phyloP scores from a whole-genome alignment of 2,329 filamentous ascomycete species.

The Cercospora citrullina region DNA sequence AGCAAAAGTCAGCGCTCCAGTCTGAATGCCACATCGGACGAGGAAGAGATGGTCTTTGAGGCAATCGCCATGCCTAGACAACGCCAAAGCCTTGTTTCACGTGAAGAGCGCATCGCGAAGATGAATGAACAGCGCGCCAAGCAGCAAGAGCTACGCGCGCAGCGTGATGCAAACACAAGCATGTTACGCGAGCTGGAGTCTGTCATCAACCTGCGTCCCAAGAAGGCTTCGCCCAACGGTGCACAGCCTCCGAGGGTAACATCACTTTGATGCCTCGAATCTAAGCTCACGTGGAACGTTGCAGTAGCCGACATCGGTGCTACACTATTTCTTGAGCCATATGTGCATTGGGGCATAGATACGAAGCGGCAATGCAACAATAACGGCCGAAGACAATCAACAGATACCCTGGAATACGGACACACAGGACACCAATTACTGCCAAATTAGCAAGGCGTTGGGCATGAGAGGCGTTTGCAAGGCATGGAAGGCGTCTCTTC shows the following conservation, averaged over 20 bases:
- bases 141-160: slow-evolving; percentile 70
- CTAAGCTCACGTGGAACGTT: background rate
- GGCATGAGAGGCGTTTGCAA: background rate
- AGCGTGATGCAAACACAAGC: slow-evolving; percentile 76
- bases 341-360: background rate
- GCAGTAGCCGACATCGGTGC: background rate
- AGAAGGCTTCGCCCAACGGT: slow-evolving; percentile 20
- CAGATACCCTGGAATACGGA: background rate
- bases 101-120: slow-evolving; percentile 83
- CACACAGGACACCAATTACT: slow-evolving; percentile 8
- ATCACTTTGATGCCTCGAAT: slow-evolving; percentile 13
- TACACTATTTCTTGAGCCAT: background rate
- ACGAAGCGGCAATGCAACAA: background rate
- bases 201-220: slow-evolving; percentile 59
- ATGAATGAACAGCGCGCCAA: slow-evolving; percentile 83
- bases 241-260: slow-evolving; percentile 13
- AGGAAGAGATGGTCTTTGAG: slow-evolving; percentile 81
- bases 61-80: slow-evolving; percentile 73
- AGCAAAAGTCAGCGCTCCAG: slow-evolving; percentile 45
- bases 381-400: background rate
- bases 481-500: background rate
- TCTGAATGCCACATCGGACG: slow-evolving; percentile 50
- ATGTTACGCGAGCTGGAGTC: slow-evolving; percentile 94
- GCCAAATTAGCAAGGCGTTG: slow-evolving; percentile 9
- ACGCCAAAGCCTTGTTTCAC: slow-evolving; percentile 63